These are phyloP conservation scores for Fusarium sp. DNA, from an alignment of 2,329 filamentous ascomycete species.

Conservation along the genomic window DNA sequence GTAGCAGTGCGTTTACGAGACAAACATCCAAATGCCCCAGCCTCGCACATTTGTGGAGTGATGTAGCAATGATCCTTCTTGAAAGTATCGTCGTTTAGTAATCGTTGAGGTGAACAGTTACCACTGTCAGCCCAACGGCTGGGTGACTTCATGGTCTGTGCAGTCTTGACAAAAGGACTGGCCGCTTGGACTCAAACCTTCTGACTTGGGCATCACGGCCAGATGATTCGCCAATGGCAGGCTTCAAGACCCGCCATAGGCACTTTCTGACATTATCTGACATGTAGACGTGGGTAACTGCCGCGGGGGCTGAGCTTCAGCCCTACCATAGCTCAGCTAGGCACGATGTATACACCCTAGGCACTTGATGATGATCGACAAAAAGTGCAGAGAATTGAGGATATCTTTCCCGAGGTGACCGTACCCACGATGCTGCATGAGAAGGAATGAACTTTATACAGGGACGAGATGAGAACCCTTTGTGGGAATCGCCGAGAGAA, in stretches of 20 bases:
- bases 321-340: background rate
- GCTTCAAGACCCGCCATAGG: background rate
- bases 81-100: background rate
- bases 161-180: background rate
- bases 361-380: background rate
- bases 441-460: background rate
- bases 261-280: background rate
- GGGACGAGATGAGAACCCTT: background rate
- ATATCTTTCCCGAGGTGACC: background rate
- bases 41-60: background rate
- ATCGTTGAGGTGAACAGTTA: rapidly evolving
- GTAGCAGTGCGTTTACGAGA: rapidly evolving
- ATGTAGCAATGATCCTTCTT: background rate
- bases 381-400: rapidly evolving
- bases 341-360: background rate
- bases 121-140: too few relatives aligned
- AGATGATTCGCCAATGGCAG: background rate
- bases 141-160: background rate
- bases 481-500: background rate
- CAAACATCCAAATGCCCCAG: rapidly evolving
- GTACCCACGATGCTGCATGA: rapidly evolving
- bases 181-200: background rate
- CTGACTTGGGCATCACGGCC: rapidly evolving
- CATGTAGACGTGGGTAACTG: background rate
- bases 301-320: background rate